A percentile compares a stretch with the other conserved stretches of the same genome.
phyloP scores from a whole-genome alignment of 371 early-diverging fungal species.

The Syncephalastrum racemosum region DNA sequence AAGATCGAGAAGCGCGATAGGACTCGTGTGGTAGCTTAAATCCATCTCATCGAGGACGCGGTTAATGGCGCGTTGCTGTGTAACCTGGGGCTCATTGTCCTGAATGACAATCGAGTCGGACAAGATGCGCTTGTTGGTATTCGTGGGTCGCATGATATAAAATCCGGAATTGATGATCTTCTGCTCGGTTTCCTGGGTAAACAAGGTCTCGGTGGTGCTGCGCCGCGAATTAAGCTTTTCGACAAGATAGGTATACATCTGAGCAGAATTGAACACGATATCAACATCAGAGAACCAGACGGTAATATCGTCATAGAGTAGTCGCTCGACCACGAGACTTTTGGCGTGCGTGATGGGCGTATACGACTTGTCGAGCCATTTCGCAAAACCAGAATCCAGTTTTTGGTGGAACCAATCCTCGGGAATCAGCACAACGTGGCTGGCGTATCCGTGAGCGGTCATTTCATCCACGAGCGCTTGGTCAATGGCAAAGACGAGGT shows the following conservation, averaged over 20 bases:
- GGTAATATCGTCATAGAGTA: conserved; percentile 36
- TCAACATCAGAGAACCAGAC: conserved; percentile 57
- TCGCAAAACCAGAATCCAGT: conserved; percentile 24
- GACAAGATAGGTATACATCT: conserved; percentile 40
- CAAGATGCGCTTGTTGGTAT: conserved; percentile 42
- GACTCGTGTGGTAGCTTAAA: conserved; percentile 41
- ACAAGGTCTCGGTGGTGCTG: conserved; percentile 36
- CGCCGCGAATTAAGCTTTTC: conserved; percentile 31
- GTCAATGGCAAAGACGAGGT: conserved; percentile 39
- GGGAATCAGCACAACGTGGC: conserved; percentile 36
- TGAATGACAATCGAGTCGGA: conserved; percentile 42
- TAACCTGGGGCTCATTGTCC: conserved; percentile 42
- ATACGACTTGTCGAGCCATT: conserved; percentile 28
- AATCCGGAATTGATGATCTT: conserved; percentile 47
- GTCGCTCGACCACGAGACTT: conserved; percentile 36
- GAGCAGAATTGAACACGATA: conserved; percentile 43
- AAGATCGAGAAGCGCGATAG: conserved; percentile 38
- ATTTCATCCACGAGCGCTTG: conserved; percentile 25
- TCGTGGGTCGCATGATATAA: conserved; percentile 49
- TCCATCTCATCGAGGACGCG: conserved; percentile 41
- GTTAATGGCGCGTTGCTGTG: conserved; percentile 54
- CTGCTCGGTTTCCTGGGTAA: conserved; percentile 46
- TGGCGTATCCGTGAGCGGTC: conserved; percentile 21
- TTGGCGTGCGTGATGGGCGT: conserved; percentile 43
- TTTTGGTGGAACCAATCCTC: conserved; percentile 36